Evolutionary conservation across 768 basidiomycete genomes (phyloP), one percentile per base, ranked within the genome.

Genomic region (Amanita exitialis): DNA sequence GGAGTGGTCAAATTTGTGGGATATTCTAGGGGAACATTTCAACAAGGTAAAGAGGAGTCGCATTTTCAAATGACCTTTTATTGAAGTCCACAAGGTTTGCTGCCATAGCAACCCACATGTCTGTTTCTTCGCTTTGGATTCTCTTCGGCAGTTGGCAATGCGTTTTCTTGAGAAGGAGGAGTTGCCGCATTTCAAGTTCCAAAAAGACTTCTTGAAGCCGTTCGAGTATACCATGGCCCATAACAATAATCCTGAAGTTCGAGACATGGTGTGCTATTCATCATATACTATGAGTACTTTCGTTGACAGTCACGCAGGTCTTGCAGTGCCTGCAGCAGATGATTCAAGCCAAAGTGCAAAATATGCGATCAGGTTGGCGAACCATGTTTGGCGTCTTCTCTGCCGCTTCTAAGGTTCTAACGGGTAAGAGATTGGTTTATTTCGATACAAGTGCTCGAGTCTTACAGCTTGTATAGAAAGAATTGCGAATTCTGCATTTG

Each of bases 371-470:
- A 0, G 96, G 96, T 25, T 99, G 96, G 96, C 76, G 93, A 54
- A 99, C 96, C 1, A 97, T 99, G 91, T 98, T 99, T 66, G 90
- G 90, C 20, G 96, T 98, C 12, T 98, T 98, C 63, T 89, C 94
- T 30, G 91, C 96, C 13, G 93, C 96, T 0, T 94, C 94, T 8
- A 93, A 87, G 64, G 93, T 90, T 21, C 72, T 86, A 21, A 94
- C 91, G 60, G 88, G 90, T 88, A 52, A 30, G 74, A 66, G 15
- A 3, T 1, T 18, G 20, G 21, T 20, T 23, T 28, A 25, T 46
- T 36, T 16, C 42, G 15, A 20, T 32, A 35, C 47, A 10, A 44
- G n/a, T 9, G 36, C 25, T 38, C 38, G 18, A 28, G 3, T 30
- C 37, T 21, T 39, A 39, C 49, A 18, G 25, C 10, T 15, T 44